Base-by-base conservation (phyloP, 2,329 filamentous ascomycete species). In the Trichophyton simii region DNA sequence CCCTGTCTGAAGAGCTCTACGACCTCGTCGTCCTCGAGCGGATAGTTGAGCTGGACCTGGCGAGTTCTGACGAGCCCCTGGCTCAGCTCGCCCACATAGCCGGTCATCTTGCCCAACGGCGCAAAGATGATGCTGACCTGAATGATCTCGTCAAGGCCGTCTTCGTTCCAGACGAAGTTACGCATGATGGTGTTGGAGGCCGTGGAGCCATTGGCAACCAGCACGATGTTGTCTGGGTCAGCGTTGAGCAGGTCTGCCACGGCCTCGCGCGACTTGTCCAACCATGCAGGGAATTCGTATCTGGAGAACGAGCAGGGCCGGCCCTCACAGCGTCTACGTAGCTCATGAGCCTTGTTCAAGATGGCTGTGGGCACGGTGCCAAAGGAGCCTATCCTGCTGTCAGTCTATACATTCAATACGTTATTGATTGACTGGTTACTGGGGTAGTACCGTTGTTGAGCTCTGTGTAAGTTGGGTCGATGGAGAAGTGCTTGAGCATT, bases 101-200 rank as follows among this genome's bases (percentile, higher is more conserved):
- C 79, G 15, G 94, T 77, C 0, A 85, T 85, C 69, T 88, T 90
- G 61, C 85, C 87, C 69, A 89, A 90, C 0, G 84, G 85, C 62
- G 85, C 85, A 71, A 96, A 96, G 60, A 90, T 82, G 46, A 88
- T 90, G 42, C 81, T 82, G 70, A 96, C 95, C 72, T 85, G 87
- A 48, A 95, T 68, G 64, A 95, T 64, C 3, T 87, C 84, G 69
- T 96, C 91, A 13, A 28, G 25, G 6, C 48, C 48, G 64, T 87
- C 86, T 0, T 78, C 71, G 42, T 82, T 72, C 80, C 86, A 95
- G 1, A 71, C 69, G 1, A 96, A 73, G 70, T 87, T 91, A 48
- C 87, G 83, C 18, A 96, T 80, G 3, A 96, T 82, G 0, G 85
- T 89, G 75, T 94, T 92, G 55, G 76, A 68, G 60, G 74, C 76